Conservation (phyloP, 306 rosid species). For the Dryas drummondii region DNA sequence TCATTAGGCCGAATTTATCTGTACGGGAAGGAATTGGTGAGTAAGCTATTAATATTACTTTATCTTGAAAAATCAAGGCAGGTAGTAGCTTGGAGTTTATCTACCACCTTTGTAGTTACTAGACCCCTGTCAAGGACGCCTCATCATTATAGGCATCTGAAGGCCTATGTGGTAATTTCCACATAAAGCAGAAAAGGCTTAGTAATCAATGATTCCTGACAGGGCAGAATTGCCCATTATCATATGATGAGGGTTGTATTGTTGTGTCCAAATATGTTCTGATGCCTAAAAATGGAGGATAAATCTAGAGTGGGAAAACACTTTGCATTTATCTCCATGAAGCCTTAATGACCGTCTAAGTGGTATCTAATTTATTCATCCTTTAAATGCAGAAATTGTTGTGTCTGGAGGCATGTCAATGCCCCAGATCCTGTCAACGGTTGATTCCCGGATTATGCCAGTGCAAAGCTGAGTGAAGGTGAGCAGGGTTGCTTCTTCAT, state of each 20-base stretch:
- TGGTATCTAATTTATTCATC: constrained; percentile 17
- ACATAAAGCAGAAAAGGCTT: neutral
- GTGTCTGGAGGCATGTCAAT: constrained; percentile 97
- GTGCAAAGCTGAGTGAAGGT: constrained; percentile 47
- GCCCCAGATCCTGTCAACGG: constrained; percentile 74
- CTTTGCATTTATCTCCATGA: neutral
- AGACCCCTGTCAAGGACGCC: neutral
- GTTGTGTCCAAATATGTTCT: neutral
- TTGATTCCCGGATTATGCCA: constrained; percentile 50
- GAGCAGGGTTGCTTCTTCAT: constrained; percentile 26
- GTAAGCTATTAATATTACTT: constrained; percentile 31
- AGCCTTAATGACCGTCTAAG: neutral
- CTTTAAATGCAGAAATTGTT: constrained; percentile 69
- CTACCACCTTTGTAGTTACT: neutral
- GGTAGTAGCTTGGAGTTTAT: neutral
- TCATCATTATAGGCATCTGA: neutral
- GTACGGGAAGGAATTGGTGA: constrained; percentile 95
- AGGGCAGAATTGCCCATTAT: too few relatives aligned
- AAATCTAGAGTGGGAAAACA: neutral
- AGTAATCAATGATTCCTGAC: neutral
- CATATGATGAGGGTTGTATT: neutral
- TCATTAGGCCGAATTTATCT: constrained; percentile 79
- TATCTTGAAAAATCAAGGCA: constrained; percentile 15
- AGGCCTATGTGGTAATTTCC: neutral
- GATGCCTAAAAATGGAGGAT: neutral